Evolutionary conservation across 2,329 filamentous ascomycete genomes (phyloP).

Genomic region (Coniochaeta sp.): DNA sequence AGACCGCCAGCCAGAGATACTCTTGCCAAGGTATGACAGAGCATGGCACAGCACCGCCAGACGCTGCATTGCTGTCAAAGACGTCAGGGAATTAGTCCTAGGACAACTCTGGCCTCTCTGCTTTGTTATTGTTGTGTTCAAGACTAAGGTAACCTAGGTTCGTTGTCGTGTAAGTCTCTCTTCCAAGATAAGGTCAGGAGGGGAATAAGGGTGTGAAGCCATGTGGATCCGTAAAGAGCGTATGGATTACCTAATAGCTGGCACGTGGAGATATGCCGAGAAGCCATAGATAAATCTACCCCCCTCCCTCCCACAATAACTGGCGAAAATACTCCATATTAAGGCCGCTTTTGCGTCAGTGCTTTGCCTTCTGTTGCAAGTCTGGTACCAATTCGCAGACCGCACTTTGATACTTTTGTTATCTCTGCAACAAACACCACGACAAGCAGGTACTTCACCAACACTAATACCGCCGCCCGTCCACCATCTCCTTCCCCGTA

Average conservation of each 20-base stretch:
- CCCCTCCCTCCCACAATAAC: background rate
- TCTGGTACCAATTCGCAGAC: background rate
- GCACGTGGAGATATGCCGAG: conserved; percentile 3
- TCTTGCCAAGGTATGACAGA: background rate
- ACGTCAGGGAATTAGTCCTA: too few species aligned
- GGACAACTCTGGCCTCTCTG: too few species aligned
- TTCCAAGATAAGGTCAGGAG: too few species aligned
- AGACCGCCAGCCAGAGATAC: too few species aligned
- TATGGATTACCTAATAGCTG: background rate
- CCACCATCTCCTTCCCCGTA: background rate
- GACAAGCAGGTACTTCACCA: background rate
- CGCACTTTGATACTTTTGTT: conserved; percentile 1
- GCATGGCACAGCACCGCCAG: background rate
- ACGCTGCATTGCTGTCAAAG: background rate
- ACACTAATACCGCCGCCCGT: background rate
- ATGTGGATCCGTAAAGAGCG: too few species aligned
- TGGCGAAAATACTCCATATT: background rate
- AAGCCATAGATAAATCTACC: conserved; percentile 1
- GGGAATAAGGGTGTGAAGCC: too few species aligned
- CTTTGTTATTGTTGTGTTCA: too few species aligned
- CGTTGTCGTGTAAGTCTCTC: too few species aligned
- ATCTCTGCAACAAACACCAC: background rate
- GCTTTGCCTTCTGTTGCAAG: background rate
- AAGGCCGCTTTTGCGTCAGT: background rate
- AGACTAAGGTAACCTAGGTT: too few species aligned